A percentile compares a stretch with the other conserved stretches of the same genome.
Conservation (phyloP, 257 asterid species). For the Orobanche coerulescens region DNA sequence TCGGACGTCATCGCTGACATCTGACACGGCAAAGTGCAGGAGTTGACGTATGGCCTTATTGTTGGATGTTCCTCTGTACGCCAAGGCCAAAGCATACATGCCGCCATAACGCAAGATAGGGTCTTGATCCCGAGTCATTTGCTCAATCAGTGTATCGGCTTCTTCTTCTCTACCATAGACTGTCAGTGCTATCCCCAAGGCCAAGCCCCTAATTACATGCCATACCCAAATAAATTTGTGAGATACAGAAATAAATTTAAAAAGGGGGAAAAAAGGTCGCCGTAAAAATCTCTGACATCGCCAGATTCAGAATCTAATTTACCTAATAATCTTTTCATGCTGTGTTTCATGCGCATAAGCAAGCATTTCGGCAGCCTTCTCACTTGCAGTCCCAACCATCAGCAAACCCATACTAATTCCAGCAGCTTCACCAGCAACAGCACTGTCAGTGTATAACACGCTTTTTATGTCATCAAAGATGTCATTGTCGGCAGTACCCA, state of each 20-base stretch:
- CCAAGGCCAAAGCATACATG: constrained; percentile 96
- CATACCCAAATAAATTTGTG: constrained; percentile 5
- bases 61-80: constrained; percentile 92
- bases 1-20: constrained; percentile 93
- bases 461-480: constrained; percentile 74
- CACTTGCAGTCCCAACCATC: constrained; percentile 98
- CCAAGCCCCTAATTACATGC: constrained; percentile 61
- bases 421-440: constrained; percentile 99
- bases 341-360: constrained; percentile 97
- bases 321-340: constrained; percentile 96
- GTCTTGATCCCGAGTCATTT: constrained; percentile 97
- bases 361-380: constrained; percentile 92
- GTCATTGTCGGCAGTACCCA: constrained; percentile 93
- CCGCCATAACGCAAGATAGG: constrained; percentile 97
- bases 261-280: background rate
- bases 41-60: constrained; percentile 94
- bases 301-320: constrained; percentile 16
- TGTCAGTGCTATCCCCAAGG: constrained; percentile 92
- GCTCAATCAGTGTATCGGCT: constrained; percentile 90
- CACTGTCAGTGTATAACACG: constrained; percentile 90
- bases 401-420: constrained; percentile 95
- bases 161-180: constrained; percentile 98
- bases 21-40: constrained; percentile 97
- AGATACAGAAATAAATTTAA: background rate
- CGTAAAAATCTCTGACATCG: background rate